Percentiles rank a stretch among this genome's conserved stretches.
Evolutionary conservation across 805 yeast genomes (phyloP).

Genomic region (Candida xiaguanensis): DNA sequence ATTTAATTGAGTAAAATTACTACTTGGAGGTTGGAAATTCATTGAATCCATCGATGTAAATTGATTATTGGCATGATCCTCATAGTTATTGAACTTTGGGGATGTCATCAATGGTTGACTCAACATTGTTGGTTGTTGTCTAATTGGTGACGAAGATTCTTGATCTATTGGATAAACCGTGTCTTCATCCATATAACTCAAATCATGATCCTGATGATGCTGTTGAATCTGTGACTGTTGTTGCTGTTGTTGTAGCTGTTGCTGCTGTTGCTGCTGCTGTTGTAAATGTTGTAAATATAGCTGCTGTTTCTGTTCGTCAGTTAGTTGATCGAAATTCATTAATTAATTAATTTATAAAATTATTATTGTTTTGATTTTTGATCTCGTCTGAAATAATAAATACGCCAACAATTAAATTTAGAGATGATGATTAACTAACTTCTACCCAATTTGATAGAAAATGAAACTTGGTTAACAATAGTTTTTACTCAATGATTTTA

Average conservation of each 20-base stretch:
- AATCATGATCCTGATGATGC: conserved; percentile 13
- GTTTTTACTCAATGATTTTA: conserved; percentile 4
- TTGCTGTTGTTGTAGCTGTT: conserved; percentile 14
- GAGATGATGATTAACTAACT: too few relatives aligned
- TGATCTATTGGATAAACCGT: conserved; percentile 13
- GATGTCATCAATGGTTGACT: conserved; percentile 9
- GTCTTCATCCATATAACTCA: conserved; percentile 42
- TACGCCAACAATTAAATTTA: too few relatives aligned
- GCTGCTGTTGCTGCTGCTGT: conserved; percentile 15
- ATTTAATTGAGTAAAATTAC: conserved; percentile 34
- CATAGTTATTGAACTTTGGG: conserved; percentile 10
- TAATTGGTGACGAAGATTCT: conserved; percentile 9
- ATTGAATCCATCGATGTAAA: conserved; percentile 37
- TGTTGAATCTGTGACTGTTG: conserved; percentile 9
- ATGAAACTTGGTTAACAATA: too few relatives aligned
- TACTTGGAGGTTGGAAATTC: conserved; percentile 36
- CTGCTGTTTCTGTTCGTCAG: conserved; percentile 29
- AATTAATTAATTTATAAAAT: neutral
- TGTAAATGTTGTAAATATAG: conserved; percentile 24
- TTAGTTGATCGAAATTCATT: conserved; percentile 28
- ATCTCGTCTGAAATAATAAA: conserved; percentile 3
- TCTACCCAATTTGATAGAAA: neutral
- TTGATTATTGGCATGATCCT: conserved; percentile 16
- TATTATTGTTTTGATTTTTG: conserved; percentile 3
- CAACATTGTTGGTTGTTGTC: conserved; percentile 10